Conservation (phyloP, 768 basidiomycete genomes). For the Naganishia friedmannii region DNA sequence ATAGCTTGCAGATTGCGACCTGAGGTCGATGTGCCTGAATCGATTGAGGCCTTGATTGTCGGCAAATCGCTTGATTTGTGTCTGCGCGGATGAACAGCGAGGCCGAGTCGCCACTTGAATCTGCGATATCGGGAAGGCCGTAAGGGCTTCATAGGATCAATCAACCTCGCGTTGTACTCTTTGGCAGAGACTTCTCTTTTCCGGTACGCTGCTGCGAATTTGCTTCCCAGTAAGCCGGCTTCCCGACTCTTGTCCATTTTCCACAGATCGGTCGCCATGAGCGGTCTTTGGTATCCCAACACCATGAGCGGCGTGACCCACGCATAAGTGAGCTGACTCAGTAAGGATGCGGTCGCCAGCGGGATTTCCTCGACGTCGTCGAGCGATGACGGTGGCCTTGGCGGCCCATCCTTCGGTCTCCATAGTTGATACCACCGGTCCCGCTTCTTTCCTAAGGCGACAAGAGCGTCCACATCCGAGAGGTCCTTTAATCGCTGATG, state of each 20-base stretch:
- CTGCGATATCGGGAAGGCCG: constrained; percentile 11
- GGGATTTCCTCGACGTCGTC: constrained; percentile 66
- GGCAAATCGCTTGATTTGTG: background rate
- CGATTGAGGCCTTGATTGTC: constrained; percentile 1
- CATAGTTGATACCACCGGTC: constrained; percentile 50
- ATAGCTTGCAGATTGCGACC: constrained; percentile 25
- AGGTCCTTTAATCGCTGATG: constrained; percentile 1
- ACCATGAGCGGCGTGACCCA: constrained; percentile 55
- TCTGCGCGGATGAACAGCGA: background rate
- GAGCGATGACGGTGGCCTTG: constrained; percentile 60
- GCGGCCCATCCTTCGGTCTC: constrained; percentile 63
- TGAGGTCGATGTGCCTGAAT: background rate
- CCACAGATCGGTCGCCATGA: constrained; percentile 74
- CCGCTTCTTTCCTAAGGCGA: constrained; percentile 16
- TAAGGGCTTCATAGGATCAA: constrained; percentile 39
- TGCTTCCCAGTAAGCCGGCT: constrained; percentile 58
- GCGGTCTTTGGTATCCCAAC: constrained; percentile 67
- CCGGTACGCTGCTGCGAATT: constrained; percentile 62
- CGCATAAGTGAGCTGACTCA: constrained; percentile 63
- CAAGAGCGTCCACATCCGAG: background rate
- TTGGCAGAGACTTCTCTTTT: constrained; percentile 57
- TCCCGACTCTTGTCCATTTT: constrained; percentile 51
- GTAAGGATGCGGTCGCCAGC: constrained; percentile 59
- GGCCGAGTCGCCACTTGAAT: constrained; percentile 50
- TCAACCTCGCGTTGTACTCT: constrained; percentile 61